Evolutionary conservation across 1,284 basidiomycete genomes (phyloP).

Genomic region (Cutaneotrichosporon spelunceum): DNA sequence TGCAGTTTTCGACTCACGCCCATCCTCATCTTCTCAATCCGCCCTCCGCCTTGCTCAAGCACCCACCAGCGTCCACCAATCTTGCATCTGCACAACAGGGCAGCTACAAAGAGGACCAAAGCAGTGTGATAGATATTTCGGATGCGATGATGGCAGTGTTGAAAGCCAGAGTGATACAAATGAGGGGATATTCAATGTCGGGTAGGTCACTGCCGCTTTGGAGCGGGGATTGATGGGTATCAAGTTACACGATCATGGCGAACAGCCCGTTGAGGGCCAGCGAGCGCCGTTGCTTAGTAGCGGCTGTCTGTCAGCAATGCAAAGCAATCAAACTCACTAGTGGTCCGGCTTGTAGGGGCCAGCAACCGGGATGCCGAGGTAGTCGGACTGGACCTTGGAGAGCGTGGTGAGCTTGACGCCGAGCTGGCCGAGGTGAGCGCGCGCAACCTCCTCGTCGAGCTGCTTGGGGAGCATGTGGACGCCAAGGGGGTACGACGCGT

Average conservation of each 20-base stretch:
- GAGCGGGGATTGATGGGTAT: constrained; percentile 7
- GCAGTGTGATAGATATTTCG: background rate
- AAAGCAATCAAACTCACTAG: background rate
- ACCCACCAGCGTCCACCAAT: constrained; percentile 7
- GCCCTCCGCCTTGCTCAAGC: no score
- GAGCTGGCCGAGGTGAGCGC: constrained; percentile 85
- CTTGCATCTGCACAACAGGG: constrained; percentile 2
- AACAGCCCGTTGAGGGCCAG: constrained; percentile 5
- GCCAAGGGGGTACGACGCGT: constrained; percentile 72
- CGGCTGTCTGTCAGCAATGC: constrained; percentile 7
- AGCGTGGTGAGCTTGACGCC: constrained; percentile 91
- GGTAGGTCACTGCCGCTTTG: constrained; percentile 8
- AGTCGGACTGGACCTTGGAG: constrained; percentile 72
- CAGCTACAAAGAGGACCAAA: constrained; percentile 10
- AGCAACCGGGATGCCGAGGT: constrained; percentile 83
- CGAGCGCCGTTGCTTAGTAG: constrained; percentile 8
- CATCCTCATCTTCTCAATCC: no score
- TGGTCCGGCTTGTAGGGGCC: constrained; percentile 78
- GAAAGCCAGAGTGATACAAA: constrained; percentile 7
- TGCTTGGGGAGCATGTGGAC: constrained; percentile 96
- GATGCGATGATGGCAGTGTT: constrained; percentile 9
- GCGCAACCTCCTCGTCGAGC: constrained; percentile 97
- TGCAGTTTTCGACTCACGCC: no score
- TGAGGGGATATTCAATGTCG: constrained; percentile 7
- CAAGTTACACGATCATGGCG: constrained; percentile 8